phyloP scores from a whole-genome alignment of 345 rosid genomes.

The Stellera chamaejasme region DNA sequence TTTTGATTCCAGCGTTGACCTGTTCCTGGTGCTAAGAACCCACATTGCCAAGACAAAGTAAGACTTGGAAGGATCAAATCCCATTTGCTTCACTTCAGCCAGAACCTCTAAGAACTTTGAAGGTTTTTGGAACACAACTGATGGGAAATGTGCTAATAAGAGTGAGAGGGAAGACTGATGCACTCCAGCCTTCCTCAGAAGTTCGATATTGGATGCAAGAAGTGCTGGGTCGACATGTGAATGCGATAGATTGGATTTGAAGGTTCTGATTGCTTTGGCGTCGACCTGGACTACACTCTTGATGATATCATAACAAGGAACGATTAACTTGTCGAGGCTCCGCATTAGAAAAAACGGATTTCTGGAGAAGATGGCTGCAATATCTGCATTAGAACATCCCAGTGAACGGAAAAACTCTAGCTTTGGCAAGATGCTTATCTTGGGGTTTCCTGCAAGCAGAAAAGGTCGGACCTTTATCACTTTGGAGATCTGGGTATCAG shows the following conservation, averaged over 20 bases:
- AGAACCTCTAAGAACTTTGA: constrained; percentile 2
- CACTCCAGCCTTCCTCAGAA: constrained; percentile 21
- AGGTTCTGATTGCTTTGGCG: constrained; percentile 4
- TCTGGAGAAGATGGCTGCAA: constrained; percentile 1
- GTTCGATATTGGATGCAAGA: background rate
- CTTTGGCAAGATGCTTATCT: constrained; percentile 27
- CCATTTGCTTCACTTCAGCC: constrained; percentile 15
- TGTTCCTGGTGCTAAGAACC: background rate
- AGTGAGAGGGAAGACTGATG: constrained; percentile 2
- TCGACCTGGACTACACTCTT: constrained; percentile 6
- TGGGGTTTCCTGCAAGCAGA: background rate
- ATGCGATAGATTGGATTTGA: background rate
- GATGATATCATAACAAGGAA: constrained; percentile 21
- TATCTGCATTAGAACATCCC: constrained; percentile 18
- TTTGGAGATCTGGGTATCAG: constrained; percentile 17
- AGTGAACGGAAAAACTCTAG: constrained; percentile 24
- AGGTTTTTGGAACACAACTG: background rate
- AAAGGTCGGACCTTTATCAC: constrained; percentile 5
- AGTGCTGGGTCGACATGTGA: background rate
- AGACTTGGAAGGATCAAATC: constrained; percentile 10
- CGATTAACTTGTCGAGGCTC: constrained; percentile 23
- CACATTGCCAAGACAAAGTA: constrained; percentile 13
- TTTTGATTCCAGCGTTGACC: constrained; percentile 18
- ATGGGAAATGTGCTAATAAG: constrained; percentile 3
- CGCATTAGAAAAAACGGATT: background rate